Base-by-base conservation (phyloP, 2,329 filamentous ascomycete species). In the Macroventuria anomochaeta region DNA sequence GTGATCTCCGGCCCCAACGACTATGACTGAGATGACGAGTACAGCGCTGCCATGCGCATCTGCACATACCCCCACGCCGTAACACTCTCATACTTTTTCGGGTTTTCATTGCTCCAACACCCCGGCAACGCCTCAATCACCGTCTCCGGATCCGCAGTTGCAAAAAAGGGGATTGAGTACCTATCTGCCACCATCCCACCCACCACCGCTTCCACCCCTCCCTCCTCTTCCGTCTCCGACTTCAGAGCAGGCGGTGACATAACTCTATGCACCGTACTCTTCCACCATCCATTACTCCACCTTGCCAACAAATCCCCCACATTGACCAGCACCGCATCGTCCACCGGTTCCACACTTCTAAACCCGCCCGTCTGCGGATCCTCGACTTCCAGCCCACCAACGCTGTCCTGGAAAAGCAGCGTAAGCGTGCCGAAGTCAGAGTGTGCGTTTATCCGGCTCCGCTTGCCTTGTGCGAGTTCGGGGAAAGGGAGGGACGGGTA, bases 391-490 rank as follows among this genome's bases (percentile, higher is more conserved):
- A 78, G 63, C 2, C 76, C 76, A 10, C 75, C 77, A 18, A 75
- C 74, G 1, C 48, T 43, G 41, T 79, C 76, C 46, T 78, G 76
- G 53, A 77, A 78, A 1, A 79, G 65, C 8, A 78, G 57, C 3
- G 76, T 79, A 33, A 78, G 55, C 1, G 70, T 71, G 7, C 76
- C 76, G 56, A 76, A 78, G 55, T 78, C 77, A 1, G 72, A 75
- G 43, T 80, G 77, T 2, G 76, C 75, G 13, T 72, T 68, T 42
- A 77, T 77, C 3, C 77, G 64, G n/a, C 44, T 55, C 2, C 68
- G 61, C 2, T 62, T 63, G 7, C 60, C 41, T 1, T 53, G 13
- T 2, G 20, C 13, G 7, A 78, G 61, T n/a, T 74, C 57, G 1
- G 46, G 36, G 1, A 63, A 61, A 0, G 63, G 50, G 7, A 77